These are phyloP conservation scores for Sugiyamaella americana DNA, from an alignment of 805 yeast species.

Conservation along the genomic window DNA sequence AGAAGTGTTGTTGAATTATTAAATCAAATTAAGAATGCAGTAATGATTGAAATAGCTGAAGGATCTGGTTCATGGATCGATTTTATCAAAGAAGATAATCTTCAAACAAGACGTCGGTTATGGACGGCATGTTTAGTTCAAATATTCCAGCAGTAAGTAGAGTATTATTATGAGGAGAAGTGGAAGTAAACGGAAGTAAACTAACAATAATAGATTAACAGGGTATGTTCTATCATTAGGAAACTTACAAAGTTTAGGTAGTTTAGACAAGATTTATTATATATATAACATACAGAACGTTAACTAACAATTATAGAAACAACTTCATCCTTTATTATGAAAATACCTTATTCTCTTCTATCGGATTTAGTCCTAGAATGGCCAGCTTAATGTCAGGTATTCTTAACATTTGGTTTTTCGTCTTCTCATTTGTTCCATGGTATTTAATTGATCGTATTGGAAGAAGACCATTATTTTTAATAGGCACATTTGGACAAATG, in stretches of 20 bases:
- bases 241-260: too few relatives aligned
- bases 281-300: not conserved
- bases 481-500: slow-evolving; percentile 45
- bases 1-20: not conserved
- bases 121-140: slow-evolving; percentile 12
- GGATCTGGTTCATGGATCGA: slow-evolving; percentile 4
- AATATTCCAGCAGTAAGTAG: slow-evolving; percentile 10
- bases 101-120: slow-evolving; percentile 10
- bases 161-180: too few relatives aligned
- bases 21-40: slow-evolving; percentile 1
- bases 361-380: slow-evolving; percentile 6
- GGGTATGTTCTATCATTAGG: slow-evolving; percentile 5
- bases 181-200: too few relatives aligned
- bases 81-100: slow-evolving; percentile 1
- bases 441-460: slow-evolving; percentile 36
- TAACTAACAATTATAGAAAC: not conserved
- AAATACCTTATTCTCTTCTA: not conserved
- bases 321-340: not conserved
- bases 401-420: slow-evolving; percentile 6
- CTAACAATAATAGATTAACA: slow-evolving; percentile 8
- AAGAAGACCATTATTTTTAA: slow-evolving; percentile 52
- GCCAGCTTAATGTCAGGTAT: slow-evolving; percentile 8
- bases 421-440: slow-evolving; percentile 12
- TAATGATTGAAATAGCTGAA: slow-evolving; percentile 4
- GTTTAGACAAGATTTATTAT: too few relatives aligned